phyloP scores from a whole-genome alignment of 2,329 filamentous ascomycete genomes.

The Daldinia sp. region DNA sequence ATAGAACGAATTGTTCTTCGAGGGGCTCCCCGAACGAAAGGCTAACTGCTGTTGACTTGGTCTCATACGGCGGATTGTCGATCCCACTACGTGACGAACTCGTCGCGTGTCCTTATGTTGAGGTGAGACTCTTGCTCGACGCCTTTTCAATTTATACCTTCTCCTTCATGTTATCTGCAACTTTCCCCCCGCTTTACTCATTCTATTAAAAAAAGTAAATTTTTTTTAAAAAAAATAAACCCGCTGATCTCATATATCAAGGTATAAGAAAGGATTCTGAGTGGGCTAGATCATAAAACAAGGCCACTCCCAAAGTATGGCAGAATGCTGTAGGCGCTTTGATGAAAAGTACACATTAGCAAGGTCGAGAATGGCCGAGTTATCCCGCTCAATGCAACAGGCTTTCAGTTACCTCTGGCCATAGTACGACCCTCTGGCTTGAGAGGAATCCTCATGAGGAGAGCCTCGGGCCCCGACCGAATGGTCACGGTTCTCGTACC shows the following conservation, averaged over 20 bases:
- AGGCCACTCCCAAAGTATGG: not conserved
- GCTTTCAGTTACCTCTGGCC: constrained; percentile 38
- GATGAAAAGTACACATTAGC: not conserved
- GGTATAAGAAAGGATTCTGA: not conserved
- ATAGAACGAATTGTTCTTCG: not conserved
- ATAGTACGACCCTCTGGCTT: constrained; percentile 47
- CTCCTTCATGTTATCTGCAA: not conserved
- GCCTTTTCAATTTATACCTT: constrained; percentile 13
- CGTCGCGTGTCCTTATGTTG: constrained; percentile 25
- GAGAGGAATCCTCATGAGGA: constrained; percentile 40
- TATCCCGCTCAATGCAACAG: not conserved
- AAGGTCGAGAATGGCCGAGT: not conserved
- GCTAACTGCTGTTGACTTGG: constrained; percentile 1
- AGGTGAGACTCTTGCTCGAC: constrained; percentile 7
- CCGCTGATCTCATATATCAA: constrained; percentile 6
- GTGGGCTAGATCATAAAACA: too few relatives aligned
- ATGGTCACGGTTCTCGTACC: constrained; percentile 52
- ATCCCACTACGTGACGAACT: constrained; percentile 19
- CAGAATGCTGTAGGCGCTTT: not conserved
- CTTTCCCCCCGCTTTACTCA: constrained; percentile 4
- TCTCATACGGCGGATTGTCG: constrained; percentile 20
- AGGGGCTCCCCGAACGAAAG: not conserved
- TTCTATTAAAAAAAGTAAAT: too few relatives aligned
- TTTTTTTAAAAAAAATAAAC: constrained; percentile 7
- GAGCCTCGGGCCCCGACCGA: constrained; percentile 16